phyloP scores from a whole-genome alignment of 2,329 filamentous ascomycete genomes.

The Cryphonectria naterciae region DNA sequence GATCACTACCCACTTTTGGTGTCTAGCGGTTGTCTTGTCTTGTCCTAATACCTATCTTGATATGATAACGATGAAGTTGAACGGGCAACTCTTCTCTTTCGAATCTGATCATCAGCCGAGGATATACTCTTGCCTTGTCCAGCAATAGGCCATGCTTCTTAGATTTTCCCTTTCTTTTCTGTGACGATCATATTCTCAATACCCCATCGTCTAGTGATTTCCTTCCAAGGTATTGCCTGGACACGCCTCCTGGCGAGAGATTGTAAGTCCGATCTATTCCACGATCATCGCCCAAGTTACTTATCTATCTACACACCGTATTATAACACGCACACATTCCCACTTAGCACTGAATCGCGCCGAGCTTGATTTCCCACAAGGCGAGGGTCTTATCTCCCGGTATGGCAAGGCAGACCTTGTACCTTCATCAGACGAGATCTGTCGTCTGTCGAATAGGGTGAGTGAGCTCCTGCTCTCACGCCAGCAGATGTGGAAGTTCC shows the following conservation, averaged over 20 bases:
- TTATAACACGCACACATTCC: neutral
- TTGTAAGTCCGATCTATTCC: neutral
- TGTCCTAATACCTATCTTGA: neutral
- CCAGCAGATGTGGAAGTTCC: neutral
- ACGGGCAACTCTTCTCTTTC: neutral
- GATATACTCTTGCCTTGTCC: neutral
- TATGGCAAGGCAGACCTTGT: neutral
- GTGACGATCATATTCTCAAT: neutral
- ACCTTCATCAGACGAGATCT: neutral
- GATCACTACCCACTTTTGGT: neutral
- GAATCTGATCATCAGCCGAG: neutral
- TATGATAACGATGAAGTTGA: neutral
- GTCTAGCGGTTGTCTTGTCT: neutral
- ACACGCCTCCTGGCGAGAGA: neutral
- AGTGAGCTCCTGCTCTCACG: neutral
- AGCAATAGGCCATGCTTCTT: neutral
- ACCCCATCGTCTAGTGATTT: no score
- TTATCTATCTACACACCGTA: neutral
- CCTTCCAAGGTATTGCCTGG: neutral
- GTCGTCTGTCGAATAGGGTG: neutral
- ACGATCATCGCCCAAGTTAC: neutral
- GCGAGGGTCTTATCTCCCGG: neutral
- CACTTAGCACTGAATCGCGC: neutral
- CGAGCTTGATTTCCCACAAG: neutral
- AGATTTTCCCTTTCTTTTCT: neutral